Evolutionary conservation across 306 rosid genomes (phyloP).

Genomic region (Ochetophila trinervis): DNA sequence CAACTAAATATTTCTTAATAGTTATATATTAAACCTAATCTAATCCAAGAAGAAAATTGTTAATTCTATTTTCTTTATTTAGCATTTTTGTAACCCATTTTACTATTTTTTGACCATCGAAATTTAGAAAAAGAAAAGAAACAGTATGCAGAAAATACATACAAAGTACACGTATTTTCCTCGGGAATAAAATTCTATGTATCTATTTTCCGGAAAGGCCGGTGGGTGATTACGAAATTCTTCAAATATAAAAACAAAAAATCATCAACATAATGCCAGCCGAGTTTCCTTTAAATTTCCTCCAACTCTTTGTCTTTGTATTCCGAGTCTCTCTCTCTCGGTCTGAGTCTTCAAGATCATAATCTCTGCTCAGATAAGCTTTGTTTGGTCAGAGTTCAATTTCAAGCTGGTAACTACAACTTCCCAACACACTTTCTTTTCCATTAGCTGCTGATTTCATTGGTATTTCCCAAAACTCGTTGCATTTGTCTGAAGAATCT

Average conservation of each 20-base stretch:
- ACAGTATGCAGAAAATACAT: no score
- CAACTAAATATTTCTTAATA: no score
- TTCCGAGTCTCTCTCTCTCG: background rate
- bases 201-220: background rate
- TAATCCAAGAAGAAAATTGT: no score
- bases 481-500: conserved; percentile 3
- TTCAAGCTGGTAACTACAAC: background rate
- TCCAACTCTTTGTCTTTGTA: background rate
- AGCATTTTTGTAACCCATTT: no score
- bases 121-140: background rate
- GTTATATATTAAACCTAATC: no score
- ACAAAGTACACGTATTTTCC: no score
- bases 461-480: background rate
- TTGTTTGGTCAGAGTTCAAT: conserved; percentile 15
- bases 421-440: background rate
- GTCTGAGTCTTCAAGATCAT: background rate
- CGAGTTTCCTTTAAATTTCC: background rate
- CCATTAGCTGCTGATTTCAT: background rate
- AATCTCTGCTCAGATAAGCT: conserved; percentile 9
- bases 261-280: background rate
- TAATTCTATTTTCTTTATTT: no score
- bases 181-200: no score
- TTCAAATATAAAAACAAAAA: background rate
- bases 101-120: no score
- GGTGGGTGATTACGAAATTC: background rate